Percentiles rank a stretch among this genome's conserved stretches.
phyloP scores from a whole-genome alignment of 2,329 filamentous ascomycete genomes.

The Fusarium burgessii region DNA sequence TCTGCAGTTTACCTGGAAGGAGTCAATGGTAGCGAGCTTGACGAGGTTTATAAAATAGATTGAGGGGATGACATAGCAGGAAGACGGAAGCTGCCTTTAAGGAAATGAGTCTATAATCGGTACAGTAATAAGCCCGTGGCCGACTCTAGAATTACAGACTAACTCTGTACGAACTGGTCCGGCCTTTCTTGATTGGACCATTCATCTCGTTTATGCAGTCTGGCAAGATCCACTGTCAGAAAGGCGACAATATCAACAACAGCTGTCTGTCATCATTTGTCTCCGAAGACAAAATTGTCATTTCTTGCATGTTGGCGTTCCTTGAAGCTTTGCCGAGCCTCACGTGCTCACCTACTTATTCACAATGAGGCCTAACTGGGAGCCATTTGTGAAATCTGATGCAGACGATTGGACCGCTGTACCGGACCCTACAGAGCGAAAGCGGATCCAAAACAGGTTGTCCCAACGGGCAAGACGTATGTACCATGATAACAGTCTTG shows the following conservation, averaged over 20 bases:
- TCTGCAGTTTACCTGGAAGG: rapidly evolving
- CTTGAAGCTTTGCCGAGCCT: no score
- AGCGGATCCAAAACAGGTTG: conserved; percentile 37
- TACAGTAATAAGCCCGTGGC: no score
- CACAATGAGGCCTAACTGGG: conserved; percentile 11
- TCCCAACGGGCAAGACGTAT: conserved; percentile 32
- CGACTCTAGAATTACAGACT: neutral
- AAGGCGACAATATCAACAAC: neutral
- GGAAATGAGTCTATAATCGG: no score
- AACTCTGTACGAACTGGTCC: neutral
- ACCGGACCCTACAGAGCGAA: conserved; percentile 20
- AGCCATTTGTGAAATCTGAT: conserved; percentile 4
- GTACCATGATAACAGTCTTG: rapidly evolving
- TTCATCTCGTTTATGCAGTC: conserved; percentile 11
- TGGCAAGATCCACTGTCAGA: conserved; percentile 5
- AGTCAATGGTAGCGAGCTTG: neutral
- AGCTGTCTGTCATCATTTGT: neutral
- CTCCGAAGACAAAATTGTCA: neutral
- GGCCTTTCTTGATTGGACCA: neutral
- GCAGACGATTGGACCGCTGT: conserved; percentile 31
- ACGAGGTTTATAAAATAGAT: no score
- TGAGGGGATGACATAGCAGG: neutral
- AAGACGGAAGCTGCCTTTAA: no score
- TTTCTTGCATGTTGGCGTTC: no score
- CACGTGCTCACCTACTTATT: no score